phyloP scores from a whole-genome alignment of 2,329 filamentous ascomycete genomes.

The Diaporthe sp. region DNA sequence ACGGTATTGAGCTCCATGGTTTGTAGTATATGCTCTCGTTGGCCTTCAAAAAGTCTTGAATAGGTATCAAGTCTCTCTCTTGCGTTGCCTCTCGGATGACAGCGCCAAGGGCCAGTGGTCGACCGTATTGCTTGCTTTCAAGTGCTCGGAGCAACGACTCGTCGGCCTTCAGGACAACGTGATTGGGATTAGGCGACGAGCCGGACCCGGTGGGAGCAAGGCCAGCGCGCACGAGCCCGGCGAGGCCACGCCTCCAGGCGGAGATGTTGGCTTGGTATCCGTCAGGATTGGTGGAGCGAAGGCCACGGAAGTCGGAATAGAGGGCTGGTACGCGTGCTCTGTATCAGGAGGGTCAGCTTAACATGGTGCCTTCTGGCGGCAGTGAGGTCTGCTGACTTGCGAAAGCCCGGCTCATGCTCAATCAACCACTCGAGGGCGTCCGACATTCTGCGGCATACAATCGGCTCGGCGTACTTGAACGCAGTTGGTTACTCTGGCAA shows the following conservation, averaged over 20 bases:
- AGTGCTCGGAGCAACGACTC: constrained; percentile 79
- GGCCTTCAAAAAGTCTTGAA: constrained; percentile 76
- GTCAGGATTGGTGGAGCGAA: constrained; percentile 46
- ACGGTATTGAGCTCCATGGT: constrained; percentile 78
- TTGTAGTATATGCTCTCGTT: constrained; percentile 80
- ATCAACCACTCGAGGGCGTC: constrained; percentile 48
- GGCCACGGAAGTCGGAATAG: constrained; percentile 48
- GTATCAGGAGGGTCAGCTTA: constrained; percentile 36
- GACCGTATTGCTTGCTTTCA: constrained; percentile 83
- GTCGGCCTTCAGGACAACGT: constrained; percentile 68
- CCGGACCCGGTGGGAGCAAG: constrained; percentile 47
- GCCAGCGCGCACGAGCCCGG: constrained; percentile 50
- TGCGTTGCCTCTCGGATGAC: constrained; percentile 83
- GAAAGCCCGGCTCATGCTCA: constrained; percentile 49
- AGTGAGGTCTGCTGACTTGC: constrained; percentile 45
- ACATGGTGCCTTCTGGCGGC: background rate
- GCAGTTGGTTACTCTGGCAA: constrained; percentile 55
- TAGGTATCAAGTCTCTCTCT: constrained; percentile 77
- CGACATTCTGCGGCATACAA: constrained; percentile 37
- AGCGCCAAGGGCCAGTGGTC: constrained; percentile 83
- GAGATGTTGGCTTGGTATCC: constrained; percentile 52
- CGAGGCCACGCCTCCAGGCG: constrained; percentile 53
- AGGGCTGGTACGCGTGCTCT: constrained; percentile 48
- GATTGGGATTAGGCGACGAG: constrained; percentile 55
- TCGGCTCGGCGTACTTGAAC: constrained; percentile 57